phyloP scores from a whole-genome alignment of 805 yeast genomes.

The Cyberlindnera japonica region DNA sequence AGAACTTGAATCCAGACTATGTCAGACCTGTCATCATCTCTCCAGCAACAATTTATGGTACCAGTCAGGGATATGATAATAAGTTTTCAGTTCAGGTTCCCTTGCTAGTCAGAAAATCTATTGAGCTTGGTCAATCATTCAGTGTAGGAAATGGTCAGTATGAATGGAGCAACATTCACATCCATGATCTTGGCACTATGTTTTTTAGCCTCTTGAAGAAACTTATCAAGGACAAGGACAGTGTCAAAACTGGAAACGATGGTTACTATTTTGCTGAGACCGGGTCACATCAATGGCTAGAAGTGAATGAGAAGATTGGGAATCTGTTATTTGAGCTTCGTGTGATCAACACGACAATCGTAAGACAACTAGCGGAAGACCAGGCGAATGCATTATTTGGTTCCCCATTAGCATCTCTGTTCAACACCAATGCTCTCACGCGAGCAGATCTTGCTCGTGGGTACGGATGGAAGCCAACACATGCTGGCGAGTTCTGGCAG shows the following conservation, averaged over 20 bases:
- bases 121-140: constrained; percentile 24
- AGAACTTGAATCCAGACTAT: constrained; percentile 29
- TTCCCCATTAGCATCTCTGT: constrained; percentile 19
- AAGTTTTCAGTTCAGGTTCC: constrained; percentile 33
- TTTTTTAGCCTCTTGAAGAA: constrained; percentile 28
- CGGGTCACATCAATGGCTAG: constrained; percentile 32
- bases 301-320: constrained; percentile 26
- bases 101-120: constrained; percentile 21
- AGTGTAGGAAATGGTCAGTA: constrained; percentile 31
- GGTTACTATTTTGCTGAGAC: constrained; percentile 37
- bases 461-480: constrained; percentile 30
- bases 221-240: constrained; percentile 19
- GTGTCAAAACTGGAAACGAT: constrained; percentile 28
- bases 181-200: constrained; percentile 33
- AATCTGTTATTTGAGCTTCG: constrained; percentile 19
- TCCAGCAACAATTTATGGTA: constrained; percentile 36
- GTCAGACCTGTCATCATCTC: constrained; percentile 31
- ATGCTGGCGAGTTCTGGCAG: constrained; percentile 9
- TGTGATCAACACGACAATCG: constrained; percentile 17
- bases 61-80: constrained; percentile 31
- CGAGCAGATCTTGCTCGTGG: constrained; percentile 28
- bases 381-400: constrained; percentile 18
- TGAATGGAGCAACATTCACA: constrained; percentile 36
- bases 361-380: constrained; percentile 18
- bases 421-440: constrained; percentile 31